Base-by-base conservation (phyloP, 2,329 filamentous ascomycete species). In the Cryoendolithus antarcticus region DNA sequence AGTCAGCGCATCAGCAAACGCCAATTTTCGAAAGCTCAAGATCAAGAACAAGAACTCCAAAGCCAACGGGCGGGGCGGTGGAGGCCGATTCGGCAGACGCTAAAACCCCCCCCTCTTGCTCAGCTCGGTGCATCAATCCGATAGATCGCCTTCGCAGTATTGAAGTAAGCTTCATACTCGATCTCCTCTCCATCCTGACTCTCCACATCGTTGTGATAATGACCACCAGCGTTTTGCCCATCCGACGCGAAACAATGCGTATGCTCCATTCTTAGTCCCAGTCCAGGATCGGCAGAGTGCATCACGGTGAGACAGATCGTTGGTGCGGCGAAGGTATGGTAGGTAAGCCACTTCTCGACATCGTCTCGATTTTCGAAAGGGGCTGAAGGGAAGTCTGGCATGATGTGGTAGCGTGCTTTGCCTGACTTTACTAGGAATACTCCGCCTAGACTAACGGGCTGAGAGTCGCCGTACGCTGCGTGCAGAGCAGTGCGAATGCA, bases 31-130 rank as follows among this genome's bases (percentile, higher is more conserved):
- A 11, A 58, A 52, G 43, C 59, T 71, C 24, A 71, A 71, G 44
- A 70, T 71, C 53, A 70, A 67, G 55, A 64, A 64, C 44, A 66
- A 69, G 51, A 64, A 62, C 32, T 58, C 56, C 3, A 61, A 62
- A 44, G 60, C 58, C 12, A 63, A 61, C 35, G 64, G 65, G 2
- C 56, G 58, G 42, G 11, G 11, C 13, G 62, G 65, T 3, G 24
- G 24, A 2, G 44, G 47, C 39, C 51, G 52, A 29, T 62, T 61
- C 47, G 57, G 58, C 5, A 50, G 48, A 34, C 48, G 50, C 40
- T 55, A 34, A 34, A 36, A 19, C 7, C 2, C 7, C 24, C 2
- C 24, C 7, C 6, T 8, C 24, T 27, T 4, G 24, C 24, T 27
- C 24, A 27, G 24, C 24, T 27, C 9, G 54, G 54, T 43, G 44